Evolutionary conservation across 805 yeast genomes (phyloP).

Genomic region (Cyberlindnera mississippiensis): DNA sequence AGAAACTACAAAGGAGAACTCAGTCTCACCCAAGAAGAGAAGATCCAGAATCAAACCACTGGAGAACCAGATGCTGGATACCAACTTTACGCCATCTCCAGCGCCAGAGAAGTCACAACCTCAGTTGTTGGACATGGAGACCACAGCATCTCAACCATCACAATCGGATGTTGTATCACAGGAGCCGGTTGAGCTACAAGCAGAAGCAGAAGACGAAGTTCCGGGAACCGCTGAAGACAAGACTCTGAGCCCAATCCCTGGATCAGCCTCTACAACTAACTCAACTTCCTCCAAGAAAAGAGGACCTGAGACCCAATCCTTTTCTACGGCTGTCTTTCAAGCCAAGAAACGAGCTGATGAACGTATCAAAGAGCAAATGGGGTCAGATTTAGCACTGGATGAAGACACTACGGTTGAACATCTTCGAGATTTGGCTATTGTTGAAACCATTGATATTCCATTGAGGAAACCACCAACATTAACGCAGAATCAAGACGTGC

Average conservation of each 20-base stretch:
- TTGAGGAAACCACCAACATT: background rate
- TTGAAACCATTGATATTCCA: slow-evolving; percentile 29
- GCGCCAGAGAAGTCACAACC: background rate
- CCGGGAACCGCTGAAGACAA: slow-evolving; percentile 2
- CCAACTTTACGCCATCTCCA: slow-evolving; percentile 3
- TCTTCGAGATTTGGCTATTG: slow-evolving; percentile 33
- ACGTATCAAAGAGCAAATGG: slow-evolving; percentile 18
- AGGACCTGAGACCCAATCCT: slow-evolving; percentile 10
- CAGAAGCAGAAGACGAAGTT: background rate
- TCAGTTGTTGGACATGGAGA: too few relatives aligned
- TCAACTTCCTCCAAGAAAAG: background rate
- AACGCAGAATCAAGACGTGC: background rate
- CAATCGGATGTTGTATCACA: background rate
- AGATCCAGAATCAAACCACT: slow-evolving; percentile 6
- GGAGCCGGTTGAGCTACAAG: background rate
- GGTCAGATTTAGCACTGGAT: slow-evolving; percentile 8
- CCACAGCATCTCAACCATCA: too few relatives aligned
- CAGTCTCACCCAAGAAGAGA: background rate
- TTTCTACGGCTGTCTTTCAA: slow-evolving; percentile 15
- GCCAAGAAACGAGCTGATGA: slow-evolving; percentile 23
- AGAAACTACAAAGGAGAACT: background rate
- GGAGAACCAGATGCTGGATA: slow-evolving; percentile 11
- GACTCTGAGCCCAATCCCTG: background rate
- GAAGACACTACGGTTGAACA: slow-evolving; percentile 28
- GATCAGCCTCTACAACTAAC: background rate